A percentile compares a stretch with the other conserved stretches of the same genome.
Conservation (phyloP, 2,329 filamentous ascomycete species). For the Trichocomaceae sp. region DNA sequence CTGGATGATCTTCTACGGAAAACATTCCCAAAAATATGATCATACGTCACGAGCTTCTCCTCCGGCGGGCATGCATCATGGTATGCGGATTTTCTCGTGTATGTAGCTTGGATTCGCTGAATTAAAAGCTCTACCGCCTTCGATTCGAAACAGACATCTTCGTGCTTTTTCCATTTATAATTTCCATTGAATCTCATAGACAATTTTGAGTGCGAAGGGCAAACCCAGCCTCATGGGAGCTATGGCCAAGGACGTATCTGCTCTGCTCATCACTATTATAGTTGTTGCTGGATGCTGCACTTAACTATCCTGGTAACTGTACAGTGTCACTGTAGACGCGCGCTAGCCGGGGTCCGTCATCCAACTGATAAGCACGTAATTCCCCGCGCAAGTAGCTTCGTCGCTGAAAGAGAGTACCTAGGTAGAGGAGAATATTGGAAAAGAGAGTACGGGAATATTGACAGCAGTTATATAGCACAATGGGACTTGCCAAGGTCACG, state of each 20-base stretch:
- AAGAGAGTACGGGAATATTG: too few relatives aligned
- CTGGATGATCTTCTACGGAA: slow-evolving; percentile 8
- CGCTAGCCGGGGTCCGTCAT: not conserved
- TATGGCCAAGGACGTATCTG: not conserved
- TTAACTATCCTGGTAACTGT: too few relatives aligned
- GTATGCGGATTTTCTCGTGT: slow-evolving; percentile 13
- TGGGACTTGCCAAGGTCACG: not conserved
- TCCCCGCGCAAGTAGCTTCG: not conserved
- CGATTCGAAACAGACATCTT: not conserved
- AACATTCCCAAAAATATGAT: slow-evolving; percentile 10
- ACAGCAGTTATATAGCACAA: not conserved
- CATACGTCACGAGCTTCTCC: slow-evolving; percentile 11
- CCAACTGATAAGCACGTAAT: slow-evolving; percentile 8
- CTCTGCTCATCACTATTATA: not conserved
- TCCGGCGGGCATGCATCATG: slow-evolving; percentile 11
- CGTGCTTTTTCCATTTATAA: not conserved
- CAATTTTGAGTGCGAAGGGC: too few relatives aligned
- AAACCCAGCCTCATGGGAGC: too few relatives aligned
- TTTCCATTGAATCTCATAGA: too few relatives aligned
- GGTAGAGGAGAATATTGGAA: not conserved
- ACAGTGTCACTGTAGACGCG: too few relatives aligned
- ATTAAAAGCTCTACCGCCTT: slow-evolving; percentile 11
- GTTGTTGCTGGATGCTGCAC: too few relatives aligned
- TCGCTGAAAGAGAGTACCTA: not conserved
- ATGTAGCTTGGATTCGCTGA: slow-evolving; percentile 13